Evolutionary conservation across 495 filamentous ascomycete species (phyloP).

Genomic region (Trichoderma parareesei): DNA sequence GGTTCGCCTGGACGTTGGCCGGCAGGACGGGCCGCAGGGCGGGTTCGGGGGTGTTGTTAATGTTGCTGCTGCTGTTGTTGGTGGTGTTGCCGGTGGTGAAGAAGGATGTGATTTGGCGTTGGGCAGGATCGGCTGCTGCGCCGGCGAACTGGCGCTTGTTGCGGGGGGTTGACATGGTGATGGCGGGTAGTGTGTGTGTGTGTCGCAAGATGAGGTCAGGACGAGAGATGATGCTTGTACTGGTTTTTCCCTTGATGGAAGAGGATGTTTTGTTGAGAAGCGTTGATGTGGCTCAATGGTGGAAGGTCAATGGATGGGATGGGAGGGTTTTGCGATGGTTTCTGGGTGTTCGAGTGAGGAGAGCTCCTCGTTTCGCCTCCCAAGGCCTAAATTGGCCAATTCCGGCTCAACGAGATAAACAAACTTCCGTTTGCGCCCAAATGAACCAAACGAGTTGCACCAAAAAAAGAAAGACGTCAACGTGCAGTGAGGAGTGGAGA

Average conservation of each 20-base stretch:
- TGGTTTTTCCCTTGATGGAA: too few relatives aligned
- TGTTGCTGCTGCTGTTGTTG: not conserved
- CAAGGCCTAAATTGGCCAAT: not conserved
- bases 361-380: not conserved
- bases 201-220: too few relatives aligned
- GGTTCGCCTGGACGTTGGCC: constrained; percentile 54
- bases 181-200: not conserved
- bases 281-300: too few relatives aligned
- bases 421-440: not conserved
- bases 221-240: too few relatives aligned
- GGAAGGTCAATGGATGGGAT: too few relatives aligned
- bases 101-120: constrained; percentile 43
- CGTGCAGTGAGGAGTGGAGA: constrained; percentile 4
- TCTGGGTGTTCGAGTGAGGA: too few relatives aligned
- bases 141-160: constrained; percentile 44
- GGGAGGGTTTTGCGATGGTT: too few relatives aligned
- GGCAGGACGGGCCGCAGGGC: constrained; percentile 46
- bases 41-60: constrained; percentile 21
- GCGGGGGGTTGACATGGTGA: constrained; percentile 33
- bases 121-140: constrained; percentile 40
- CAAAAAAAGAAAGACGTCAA: not conserved
- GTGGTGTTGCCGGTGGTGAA: constrained; percentile 20
- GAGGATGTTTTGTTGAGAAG: too few relatives aligned
- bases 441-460: not conserved
- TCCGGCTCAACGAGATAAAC: not conserved